A percentile compares a stretch with the other conserved stretches of the same genome.
These are phyloP conservation scores for Oxytropis ochrocephala DNA, from an alignment of 306 rosid genomes.

Conservation along the genomic window DNA sequence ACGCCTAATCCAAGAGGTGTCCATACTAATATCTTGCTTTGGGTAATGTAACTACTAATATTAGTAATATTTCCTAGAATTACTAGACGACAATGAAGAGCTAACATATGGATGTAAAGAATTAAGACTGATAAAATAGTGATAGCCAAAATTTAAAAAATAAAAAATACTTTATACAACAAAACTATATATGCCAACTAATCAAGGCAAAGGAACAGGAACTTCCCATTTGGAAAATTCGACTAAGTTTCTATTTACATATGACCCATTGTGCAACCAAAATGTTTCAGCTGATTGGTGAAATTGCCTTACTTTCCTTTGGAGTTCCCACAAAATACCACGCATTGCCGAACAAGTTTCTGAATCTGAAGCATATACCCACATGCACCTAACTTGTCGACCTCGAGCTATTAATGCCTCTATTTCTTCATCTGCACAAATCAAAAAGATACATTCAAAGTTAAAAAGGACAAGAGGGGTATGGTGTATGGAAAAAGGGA, in stretches of 20 bases:
- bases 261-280: constrained; percentile 84
- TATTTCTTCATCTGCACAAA: constrained; percentile 55
- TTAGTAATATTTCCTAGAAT: neutral
- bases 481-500: constrained; percentile 11
- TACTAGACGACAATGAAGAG: neutral
- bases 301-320: constrained; percentile 83
- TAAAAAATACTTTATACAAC: constrained; percentile 18
- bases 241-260: constrained; percentile 61
- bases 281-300: constrained; percentile 92
- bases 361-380: constrained; percentile 62
- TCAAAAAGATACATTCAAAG: neutral
- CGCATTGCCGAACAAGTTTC: constrained; percentile 82
- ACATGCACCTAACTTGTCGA: constrained; percentile 66
- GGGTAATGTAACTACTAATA: too few relatives aligned
- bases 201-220: constrained; percentile 78
- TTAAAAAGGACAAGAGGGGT: neutral
- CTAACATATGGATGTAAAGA: constrained; percentile 6
- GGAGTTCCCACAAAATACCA: constrained; percentile 90
- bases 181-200: neutral
- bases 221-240: constrained; percentile 72
- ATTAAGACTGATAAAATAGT: neutral
- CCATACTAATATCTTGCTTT: too few relatives aligned
- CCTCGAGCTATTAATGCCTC: constrained; percentile 68
- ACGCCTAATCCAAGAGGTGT: too few relatives aligned
- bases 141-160: neutral